Base-by-base conservation (phyloP, 768 basidiomycete genomes). In the Rhodocollybia butyracea region DNA sequence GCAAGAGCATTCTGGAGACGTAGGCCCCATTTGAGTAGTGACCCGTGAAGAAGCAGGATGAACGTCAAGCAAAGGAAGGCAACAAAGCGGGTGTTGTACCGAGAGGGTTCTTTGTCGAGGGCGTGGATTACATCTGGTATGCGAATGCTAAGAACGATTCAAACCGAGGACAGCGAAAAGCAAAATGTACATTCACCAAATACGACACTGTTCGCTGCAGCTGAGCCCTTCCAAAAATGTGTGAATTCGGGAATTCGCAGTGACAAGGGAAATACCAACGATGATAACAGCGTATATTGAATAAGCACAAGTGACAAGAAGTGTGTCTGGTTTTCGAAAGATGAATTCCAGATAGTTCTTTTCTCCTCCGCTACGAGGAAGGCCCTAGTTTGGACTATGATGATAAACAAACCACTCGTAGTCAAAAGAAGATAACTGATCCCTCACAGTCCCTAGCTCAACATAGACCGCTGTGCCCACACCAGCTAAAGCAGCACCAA, bases 271-370 rank as follows among this genome's bases (percentile, higher is more conserved):
- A 26, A n/a, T 0, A 64, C 83, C 59, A 60, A 84, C 86, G 43
- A 79, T 76, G 38, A 86, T 76, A 4, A 86, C 60, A 1, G 80
- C 75, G 62, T 86, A 88, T 17, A 77, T 67, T 2, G 82, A 76
- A 58, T 78, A 89, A 7, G 75, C 62, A 60, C 84, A 88, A 3
- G 85, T 84, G 13, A 71, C 74, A 62, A 90, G 66, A 61, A 84
- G 86, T 46, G n/a, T n/a, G n/a, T 73, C 77, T 5, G 88, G 88
- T 3, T 74, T 73, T 43, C 79, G 72, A 66, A 80, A 89, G n/a
- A 88, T 78, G 63, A 76, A 88, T 58, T 88, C 86, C 34, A 90
- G 68, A 61, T 89, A 90, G 50, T 84, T 86, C 70, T 89, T 89
- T 72, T 89, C 88, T 2, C 85, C 88, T 1, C 88, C 88, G 53